Conservation (phyloP, 805 yeast genomes). For the Pichia sporocuriosa region DNA sequence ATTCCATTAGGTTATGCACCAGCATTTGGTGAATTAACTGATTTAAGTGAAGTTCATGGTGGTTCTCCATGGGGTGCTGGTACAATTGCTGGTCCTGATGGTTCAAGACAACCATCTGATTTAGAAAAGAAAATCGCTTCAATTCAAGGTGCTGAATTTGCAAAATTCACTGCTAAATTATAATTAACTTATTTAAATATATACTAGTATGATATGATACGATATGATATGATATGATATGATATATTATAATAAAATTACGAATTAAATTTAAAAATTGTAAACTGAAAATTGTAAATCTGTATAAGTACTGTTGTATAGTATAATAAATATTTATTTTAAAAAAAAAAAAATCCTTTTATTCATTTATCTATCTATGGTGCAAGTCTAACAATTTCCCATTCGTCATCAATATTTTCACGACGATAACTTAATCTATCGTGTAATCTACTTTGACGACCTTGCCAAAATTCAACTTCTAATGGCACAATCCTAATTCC, state of each 20-base stretch:
- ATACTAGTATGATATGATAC: background rate
- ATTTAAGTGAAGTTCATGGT: constrained; percentile 64
- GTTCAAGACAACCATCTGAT: constrained; percentile 60
- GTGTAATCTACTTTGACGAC: constrained; percentile 81
- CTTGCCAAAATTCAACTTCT: constrained; percentile 97
- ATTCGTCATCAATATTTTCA: constrained; percentile 39
- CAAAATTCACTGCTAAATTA: constrained; percentile 34
- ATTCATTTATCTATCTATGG: constrained; percentile 34
- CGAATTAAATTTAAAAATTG: too few relatives aligned
- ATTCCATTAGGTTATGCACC: constrained; percentile 72
- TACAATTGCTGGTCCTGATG: constrained; percentile 68
- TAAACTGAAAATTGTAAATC: too few relatives aligned
- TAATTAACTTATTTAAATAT: background rate
- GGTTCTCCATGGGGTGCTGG: constrained; percentile 88
- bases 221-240: too few relatives aligned
- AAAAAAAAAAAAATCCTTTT: background rate
- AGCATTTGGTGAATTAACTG: constrained; percentile 46
- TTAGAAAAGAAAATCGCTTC: constrained; percentile 58
- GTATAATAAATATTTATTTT: background rate
- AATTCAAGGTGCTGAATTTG: constrained; percentile 64
- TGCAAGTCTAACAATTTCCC: constrained; percentile 66
- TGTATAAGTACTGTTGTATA: too few relatives aligned
- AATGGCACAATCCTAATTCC: constrained; percentile 83
- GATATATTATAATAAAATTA: too few relatives aligned
- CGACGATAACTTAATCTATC: constrained; percentile 76